Percentiles rank a stretch among this genome's conserved stretches.
phyloP scores from a whole-genome alignment of 2,329 filamentous ascomycete genomes.

The Colletotrichum scovillei region DNA sequence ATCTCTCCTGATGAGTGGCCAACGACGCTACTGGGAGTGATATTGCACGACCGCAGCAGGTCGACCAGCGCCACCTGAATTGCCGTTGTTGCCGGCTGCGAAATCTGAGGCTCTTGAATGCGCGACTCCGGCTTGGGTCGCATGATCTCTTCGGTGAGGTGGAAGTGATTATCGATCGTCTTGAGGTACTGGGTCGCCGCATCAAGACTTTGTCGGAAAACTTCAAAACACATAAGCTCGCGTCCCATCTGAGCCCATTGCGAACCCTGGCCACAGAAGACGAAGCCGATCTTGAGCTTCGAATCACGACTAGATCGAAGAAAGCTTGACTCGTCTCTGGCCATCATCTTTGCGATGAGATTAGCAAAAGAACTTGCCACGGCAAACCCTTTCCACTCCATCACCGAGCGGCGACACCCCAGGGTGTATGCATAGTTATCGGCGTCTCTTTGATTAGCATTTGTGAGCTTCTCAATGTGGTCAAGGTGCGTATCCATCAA shows the following conservation, averaged over 20 bases:
- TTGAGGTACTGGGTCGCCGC: slow-evolving; percentile 46
- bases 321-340: slow-evolving; percentile 35
- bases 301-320: slow-evolving; percentile 42
- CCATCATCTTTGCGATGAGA: slow-evolving; percentile 45
- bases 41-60: slow-evolving; percentile 47
- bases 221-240: slow-evolving; percentile 52
- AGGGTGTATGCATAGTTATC: slow-evolving; percentile 59
- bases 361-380: slow-evolving; percentile 49
- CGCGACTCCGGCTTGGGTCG: slow-evolving; percentile 39
- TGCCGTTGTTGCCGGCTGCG: slow-evolving; percentile 55
- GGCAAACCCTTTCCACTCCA: slow-evolving; percentile 56
- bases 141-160: slow-evolving; percentile 51
- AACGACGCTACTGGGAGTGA: slow-evolving; percentile 49
- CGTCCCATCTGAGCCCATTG: slow-evolving; percentile 57
- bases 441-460: slow-evolving; percentile 39
- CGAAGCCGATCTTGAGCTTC: slow-evolving; percentile 49
- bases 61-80: slow-evolving; percentile 56
- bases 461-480: slow-evolving; percentile 12
- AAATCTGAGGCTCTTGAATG: slow-evolving; percentile 49
- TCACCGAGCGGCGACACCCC: slow-evolving; percentile 54
- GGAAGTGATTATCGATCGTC: slow-evolving; percentile 45
- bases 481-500: slow-evolving; percentile 48
- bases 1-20: slow-evolving; percentile 62
- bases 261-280: slow-evolving; percentile 57
- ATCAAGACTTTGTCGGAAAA: slow-evolving; percentile 54